phyloP scores from a whole-genome alignment of 176 grass and related monocot genomes.

The Chloris gayana region DNA sequence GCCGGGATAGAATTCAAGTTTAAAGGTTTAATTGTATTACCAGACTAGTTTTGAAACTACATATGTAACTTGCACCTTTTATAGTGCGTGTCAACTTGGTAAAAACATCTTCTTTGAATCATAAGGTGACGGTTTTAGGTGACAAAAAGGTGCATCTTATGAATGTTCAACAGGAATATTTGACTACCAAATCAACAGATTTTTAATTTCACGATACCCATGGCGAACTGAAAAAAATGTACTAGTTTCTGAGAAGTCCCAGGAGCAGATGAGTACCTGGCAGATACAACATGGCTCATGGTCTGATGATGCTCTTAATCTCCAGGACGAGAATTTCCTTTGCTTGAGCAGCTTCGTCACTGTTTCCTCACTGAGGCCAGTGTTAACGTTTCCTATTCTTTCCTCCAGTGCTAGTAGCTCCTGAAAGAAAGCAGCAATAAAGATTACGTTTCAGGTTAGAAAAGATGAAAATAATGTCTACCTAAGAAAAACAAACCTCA shows the following conservation, averaged over 20 bases:
- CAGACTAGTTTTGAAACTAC: background rate
- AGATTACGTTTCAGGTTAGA: constrained; percentile 14
- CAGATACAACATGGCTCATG: constrained; percentile 80
- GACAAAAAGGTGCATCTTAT: background rate
- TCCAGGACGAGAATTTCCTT: constrained; percentile 59
- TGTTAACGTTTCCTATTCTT: constrained; percentile 79
- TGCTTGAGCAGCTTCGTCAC: constrained; percentile 56
- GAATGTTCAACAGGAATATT: background rate
- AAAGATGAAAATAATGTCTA: constrained; percentile 3
- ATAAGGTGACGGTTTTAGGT: background rate
- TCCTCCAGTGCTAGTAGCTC: constrained; percentile 73
- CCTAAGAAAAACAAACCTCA: constrained; percentile 57
- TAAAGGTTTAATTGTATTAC: background rate
- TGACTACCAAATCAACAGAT: no score
- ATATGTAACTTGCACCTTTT: no score
- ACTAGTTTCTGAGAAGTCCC: background rate
- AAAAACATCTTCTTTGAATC: background rate
- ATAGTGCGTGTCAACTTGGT: background rate
- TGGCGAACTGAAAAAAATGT: background rate
- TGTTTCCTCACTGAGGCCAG: constrained; percentile 56
- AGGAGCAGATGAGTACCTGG: constrained; percentile 58
- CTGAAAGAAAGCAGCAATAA: constrained; percentile 43
- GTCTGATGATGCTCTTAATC: constrained; percentile 45
- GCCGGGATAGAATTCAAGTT: background rate
- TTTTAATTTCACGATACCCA: constrained; percentile 20